Evolutionary conservation across 257 asterid genomes (phyloP).

Genomic region (Solanum bulbocastanum): DNA sequence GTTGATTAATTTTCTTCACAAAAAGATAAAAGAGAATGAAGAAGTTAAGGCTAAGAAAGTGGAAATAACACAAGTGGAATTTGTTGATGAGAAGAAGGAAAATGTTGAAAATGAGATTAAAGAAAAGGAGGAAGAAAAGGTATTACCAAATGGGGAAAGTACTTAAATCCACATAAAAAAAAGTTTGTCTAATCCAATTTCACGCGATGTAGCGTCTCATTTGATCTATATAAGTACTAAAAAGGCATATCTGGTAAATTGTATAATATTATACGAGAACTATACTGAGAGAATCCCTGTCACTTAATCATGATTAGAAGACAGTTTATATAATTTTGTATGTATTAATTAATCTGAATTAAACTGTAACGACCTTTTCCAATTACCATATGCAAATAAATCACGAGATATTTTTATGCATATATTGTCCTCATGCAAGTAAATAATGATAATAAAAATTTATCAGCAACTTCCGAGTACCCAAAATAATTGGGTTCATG

Average conservation of each 20-base stretch:
- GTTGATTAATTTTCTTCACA: neutral
- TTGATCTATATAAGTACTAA: neutral
- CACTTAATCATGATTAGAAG: neutral
- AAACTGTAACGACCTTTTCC: too few species aligned
- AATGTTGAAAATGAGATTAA: neutral
- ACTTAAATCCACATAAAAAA: neutral
- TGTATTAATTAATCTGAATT: neutral
- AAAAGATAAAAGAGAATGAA: neutral
- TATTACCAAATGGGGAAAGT: neutral
- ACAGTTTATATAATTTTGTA: neutral
- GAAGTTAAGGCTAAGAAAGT: neutral
- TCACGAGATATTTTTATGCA: too few species aligned
- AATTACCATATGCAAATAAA: too few species aligned
- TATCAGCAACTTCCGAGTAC: too few species aligned
- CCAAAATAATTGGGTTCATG: too few species aligned
- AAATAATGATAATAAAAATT: too few species aligned
- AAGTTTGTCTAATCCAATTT: too few species aligned
- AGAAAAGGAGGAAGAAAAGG: neutral
- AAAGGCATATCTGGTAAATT: neutral
- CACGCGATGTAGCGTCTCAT: too few species aligned
- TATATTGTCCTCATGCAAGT: too few species aligned
- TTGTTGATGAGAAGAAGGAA: neutral
- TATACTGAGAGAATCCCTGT: neutral
- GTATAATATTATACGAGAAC: neutral
- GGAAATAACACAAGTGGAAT: neutral